phyloP scores from a whole-genome alignment of 495 filamentous ascomycete species.

The Penicillium diatomitis region DNA sequence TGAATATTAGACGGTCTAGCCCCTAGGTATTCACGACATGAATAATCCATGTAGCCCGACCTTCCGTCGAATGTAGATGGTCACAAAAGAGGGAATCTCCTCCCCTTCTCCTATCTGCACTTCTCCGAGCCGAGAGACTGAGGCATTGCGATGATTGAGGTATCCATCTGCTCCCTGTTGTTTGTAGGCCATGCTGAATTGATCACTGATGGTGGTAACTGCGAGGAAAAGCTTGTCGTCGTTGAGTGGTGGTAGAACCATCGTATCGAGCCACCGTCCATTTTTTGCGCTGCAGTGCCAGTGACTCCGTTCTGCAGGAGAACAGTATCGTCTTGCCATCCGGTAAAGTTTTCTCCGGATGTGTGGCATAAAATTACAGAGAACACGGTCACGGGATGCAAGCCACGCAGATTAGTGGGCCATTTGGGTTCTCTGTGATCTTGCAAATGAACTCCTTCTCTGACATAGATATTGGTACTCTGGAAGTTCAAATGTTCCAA shows the following conservation, averaged over 20 bases:
- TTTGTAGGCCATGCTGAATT: conserved; percentile 5
- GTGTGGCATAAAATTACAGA: conserved; percentile 7
- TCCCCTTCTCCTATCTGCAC: conserved; percentile 1
- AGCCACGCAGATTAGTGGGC: conserved; percentile 2
- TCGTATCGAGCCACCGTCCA: neutral
- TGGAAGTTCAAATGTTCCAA: neutral
- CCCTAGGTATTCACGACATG: conserved; percentile 1
- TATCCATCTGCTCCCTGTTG: neutral
- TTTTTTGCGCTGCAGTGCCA: conserved; percentile 5
- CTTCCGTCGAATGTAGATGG: conserved; percentile 1
- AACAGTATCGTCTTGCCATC: neutral
- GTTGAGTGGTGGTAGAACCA: conserved; percentile 7
- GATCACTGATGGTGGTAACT: conserved; percentile 3
- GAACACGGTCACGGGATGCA: conserved; percentile 4
- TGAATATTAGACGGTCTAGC: neutral
- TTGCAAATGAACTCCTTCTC: conserved; percentile 3
- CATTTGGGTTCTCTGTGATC: neutral
- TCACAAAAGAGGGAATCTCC: conserved; percentile 1
- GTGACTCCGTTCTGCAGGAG: conserved; percentile 4
- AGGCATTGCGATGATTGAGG: conserved; percentile 1
- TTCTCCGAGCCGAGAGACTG: conserved; percentile 3
- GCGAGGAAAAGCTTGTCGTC: conserved; percentile 1
- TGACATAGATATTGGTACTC: neutral
- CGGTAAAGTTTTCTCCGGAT: neutral
- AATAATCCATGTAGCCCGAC: conserved; percentile 1